These are phyloP conservation scores for Aspergillus tanneri DNA, from an alignment of 2,329 filamentous ascomycete species.

Conservation along the genomic window DNA sequence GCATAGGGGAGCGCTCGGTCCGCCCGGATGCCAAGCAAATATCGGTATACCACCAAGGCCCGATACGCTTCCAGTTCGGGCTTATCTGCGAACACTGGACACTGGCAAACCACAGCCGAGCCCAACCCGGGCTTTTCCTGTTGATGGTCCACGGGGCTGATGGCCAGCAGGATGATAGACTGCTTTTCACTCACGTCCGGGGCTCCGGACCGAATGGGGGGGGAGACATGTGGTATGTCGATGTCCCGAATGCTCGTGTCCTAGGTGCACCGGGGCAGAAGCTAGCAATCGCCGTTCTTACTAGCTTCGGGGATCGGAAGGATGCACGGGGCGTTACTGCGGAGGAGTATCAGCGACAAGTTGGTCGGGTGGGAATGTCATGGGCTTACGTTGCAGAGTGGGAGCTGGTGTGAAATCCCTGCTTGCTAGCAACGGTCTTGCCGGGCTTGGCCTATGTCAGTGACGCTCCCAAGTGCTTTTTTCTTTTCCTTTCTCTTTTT, in stretches of 20 bases:
- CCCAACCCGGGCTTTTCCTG: slow-evolving; percentile 64
- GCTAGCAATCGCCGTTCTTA: slow-evolving; percentile 64
- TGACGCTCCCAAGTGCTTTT: not conserved
- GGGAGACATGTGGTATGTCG: slow-evolving; percentile 77
- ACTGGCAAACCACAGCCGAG: slow-evolving; percentile 61
- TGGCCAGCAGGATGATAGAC: slow-evolving; percentile 64
- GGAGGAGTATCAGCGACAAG: slow-evolving; percentile 49
- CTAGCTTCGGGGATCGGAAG: slow-evolving; percentile 48
- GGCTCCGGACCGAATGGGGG: slow-evolving; percentile 55
- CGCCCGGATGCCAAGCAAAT: slow-evolving; percentile 62
- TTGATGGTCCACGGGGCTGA: slow-evolving; percentile 66
- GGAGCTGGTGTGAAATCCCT: slow-evolving; percentile 48
- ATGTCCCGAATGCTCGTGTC: slow-evolving; percentile 62
- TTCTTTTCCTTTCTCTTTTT: not conserved
- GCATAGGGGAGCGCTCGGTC: slow-evolving; percentile 58
- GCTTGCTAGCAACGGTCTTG: not conserved
- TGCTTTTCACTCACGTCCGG: slow-evolving; percentile 61
- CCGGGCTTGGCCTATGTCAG: not conserved
- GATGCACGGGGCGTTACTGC: slow-evolving; percentile 55
- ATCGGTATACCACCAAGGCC: slow-evolving; percentile 55
- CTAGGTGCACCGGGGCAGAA: slow-evolving; percentile 69
- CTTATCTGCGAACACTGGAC: slow-evolving; percentile 82
- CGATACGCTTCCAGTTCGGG: slow-evolving; percentile 75
- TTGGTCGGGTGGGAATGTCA: slow-evolving; percentile 48
- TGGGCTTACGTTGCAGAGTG: slow-evolving; percentile 56